phyloP scores from a whole-genome alignment of 2,329 filamentous ascomycete species.

The Xylaria sp. region DNA sequence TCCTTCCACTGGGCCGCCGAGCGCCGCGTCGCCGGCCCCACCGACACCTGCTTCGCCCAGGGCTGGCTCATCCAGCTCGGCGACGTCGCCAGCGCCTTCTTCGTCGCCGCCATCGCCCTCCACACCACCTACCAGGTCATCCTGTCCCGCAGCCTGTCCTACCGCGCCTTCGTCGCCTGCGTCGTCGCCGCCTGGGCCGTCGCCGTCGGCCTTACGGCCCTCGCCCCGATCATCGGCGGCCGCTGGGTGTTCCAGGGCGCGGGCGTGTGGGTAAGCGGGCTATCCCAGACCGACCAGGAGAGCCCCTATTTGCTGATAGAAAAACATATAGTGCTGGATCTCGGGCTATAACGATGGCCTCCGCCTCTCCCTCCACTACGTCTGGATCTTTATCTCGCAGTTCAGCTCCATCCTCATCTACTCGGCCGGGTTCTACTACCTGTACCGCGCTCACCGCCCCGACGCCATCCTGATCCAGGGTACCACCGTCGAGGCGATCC shows the following conservation, averaged over 20 bases:
- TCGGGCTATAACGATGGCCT: conserved; percentile 47
- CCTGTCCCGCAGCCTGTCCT: conserved; percentile 44
- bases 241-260: conserved; percentile 51
- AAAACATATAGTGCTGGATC: conserved; percentile 53
- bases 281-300: not conserved
- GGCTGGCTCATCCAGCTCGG: conserved; percentile 59
- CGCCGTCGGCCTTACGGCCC: conserved; percentile 46
- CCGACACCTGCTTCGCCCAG: conserved; percentile 53
- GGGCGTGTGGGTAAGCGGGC: conserved; percentile 50
- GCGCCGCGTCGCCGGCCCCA: conserved; percentile 48
- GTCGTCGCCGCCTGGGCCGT: conserved; percentile 47
- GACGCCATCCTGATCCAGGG: conserved; percentile 18
- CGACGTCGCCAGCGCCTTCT: conserved; percentile 55
- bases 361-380: conserved; percentile 55
- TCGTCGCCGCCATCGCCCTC: conserved; percentile 55
- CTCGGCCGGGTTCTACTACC: conserved; percentile 38
- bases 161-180: conserved; percentile 42
- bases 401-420: conserved; percentile 56
- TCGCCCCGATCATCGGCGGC: conserved; percentile 47
- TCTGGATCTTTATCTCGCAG: conserved; percentile 58
- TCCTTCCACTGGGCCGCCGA: conserved; percentile 54
- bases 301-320: conserved; percentile 3
- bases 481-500: conserved; percentile 22
- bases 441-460: conserved; percentile 27
- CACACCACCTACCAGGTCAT: conserved; percentile 58